Conservation (phyloP, 73 alveolate genomes). For the Diophrys sp. region DNA sequence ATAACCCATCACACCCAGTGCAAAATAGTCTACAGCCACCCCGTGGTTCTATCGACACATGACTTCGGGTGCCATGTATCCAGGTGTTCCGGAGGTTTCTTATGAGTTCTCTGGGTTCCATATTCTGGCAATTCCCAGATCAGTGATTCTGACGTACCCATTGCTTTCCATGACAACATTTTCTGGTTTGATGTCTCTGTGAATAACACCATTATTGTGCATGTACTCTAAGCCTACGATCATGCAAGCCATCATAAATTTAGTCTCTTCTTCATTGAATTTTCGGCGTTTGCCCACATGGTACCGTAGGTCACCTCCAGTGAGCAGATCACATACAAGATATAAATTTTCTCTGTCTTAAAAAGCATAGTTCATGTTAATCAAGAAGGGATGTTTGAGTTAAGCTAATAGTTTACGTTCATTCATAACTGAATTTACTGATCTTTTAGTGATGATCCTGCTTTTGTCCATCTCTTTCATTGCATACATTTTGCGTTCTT, state of each 20-base stretch:
- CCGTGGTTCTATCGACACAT: conserved; percentile 65
- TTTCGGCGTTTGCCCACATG: conserved; percentile 52
- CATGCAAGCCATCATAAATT: conserved; percentile 72
- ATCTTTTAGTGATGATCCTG: no score
- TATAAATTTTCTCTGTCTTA: conserved; percentile 85
- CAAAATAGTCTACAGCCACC: conserved; percentile 55
- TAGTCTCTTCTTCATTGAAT: conserved; percentile 56
- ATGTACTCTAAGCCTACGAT: conserved; percentile 77
- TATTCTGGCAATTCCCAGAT: conserved; percentile 61
- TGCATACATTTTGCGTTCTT: conserved; percentile 35
- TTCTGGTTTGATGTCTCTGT: no score
- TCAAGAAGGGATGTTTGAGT: conserved; percentile 76
- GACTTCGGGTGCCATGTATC: conserved; percentile 71
- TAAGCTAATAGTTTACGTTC: conserved; percentile 32
- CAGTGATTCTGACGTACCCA: conserved; percentile 58
- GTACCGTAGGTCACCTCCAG: conserved; percentile 87
- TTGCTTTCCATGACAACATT: conserved; percentile 81
- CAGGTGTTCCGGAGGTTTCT: conserved; percentile 72
- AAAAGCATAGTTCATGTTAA: conserved; percentile 91
- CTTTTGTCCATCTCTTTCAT: conserved; percentile 75
- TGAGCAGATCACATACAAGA: conserved; percentile 85
- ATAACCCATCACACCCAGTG: conserved; percentile 59
- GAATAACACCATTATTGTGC: conserved; percentile 83
- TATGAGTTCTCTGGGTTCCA: conserved; percentile 49
- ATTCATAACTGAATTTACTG: conserved; percentile 43